Conservation (phyloP, 495 filamentous ascomycete genomes). For the Penicillium pulvis region DNA sequence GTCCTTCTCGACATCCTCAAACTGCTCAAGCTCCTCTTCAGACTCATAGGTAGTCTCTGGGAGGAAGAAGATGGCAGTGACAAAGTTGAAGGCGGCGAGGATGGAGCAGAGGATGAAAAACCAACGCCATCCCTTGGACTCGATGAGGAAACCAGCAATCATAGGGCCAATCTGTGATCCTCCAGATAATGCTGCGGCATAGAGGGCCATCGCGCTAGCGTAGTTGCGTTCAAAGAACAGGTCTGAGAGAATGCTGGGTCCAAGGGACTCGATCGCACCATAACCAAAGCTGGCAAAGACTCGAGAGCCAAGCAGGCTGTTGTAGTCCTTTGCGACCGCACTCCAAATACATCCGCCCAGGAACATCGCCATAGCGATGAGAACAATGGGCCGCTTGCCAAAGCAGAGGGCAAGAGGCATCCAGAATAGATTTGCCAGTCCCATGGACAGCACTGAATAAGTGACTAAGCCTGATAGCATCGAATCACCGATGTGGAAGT, state of each 20-base stretch:
- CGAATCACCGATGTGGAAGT: constrained; percentile 29
- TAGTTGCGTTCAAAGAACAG: constrained; percentile 43
- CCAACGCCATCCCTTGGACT: constrained; percentile 36
- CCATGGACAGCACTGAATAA: constrained; percentile 40
- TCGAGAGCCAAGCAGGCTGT: constrained; percentile 32
- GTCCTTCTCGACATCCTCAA: constrained; percentile 21
- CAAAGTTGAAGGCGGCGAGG: constrained; percentile 30
- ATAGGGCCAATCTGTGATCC: constrained; percentile 36
- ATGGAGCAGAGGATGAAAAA: constrained; percentile 39
- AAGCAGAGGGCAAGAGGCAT: constrained; percentile 52
- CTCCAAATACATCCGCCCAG: constrained; percentile 40
- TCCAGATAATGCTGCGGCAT: constrained; percentile 39
- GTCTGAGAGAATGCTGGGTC: constrained; percentile 42
- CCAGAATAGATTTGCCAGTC: constrained; percentile 48
- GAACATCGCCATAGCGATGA: constrained; percentile 44
- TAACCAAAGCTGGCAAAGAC: constrained; percentile 40
- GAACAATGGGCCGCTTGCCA: constrained; percentile 47
- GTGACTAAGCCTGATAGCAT: constrained; percentile 32
- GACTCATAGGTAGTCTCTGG: constrained; percentile 34
- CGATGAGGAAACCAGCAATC: constrained; percentile 35
- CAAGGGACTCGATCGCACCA: constrained; percentile 40
- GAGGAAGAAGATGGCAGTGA: constrained; percentile 32
- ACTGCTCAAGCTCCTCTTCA: constrained; percentile 17
- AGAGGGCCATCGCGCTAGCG: constrained; percentile 43
- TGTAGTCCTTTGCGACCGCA: constrained; percentile 30